Base-by-base conservation (phyloP, 164 flowering plant species). In the Nelumbo lutea region DNA sequence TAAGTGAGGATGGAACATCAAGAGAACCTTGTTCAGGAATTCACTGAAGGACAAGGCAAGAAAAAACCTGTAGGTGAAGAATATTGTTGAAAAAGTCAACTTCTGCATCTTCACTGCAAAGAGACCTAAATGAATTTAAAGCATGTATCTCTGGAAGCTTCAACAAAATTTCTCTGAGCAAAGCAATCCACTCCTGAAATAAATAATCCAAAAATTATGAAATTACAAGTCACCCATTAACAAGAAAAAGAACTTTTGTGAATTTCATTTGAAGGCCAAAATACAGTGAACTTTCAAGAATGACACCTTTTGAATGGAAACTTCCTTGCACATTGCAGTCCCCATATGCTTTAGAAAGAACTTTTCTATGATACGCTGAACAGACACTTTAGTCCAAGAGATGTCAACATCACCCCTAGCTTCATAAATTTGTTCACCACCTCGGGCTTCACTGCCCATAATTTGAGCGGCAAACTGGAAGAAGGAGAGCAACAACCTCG, bases 81-180 rank as follows among this genome's bases (percentile, higher is more conserved):
- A 96, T 85, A 70, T 90, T 90, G 71, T 83, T 86, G 77, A 96
- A 96, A 78, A 96, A 96, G 79, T 96, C 97, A 62, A 80, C 81
- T 79, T 96, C 98, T 45, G 86, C 87, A 82, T 96, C 95, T 68
- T 81, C 77, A 81, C 87, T 83, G 82, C 90, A 83, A 15, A 96
- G 70, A 71, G 77, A 79, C 70, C 70, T 77, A 40, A 83, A 74
- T n/a, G 89, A 77, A 63, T 69, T 62, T 51, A 96, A 78, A 57
- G 71, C 78, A 13, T 78, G 78, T 64, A 85, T 69, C 59, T 73
- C 74, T 43, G 95, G 87, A 63, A 96, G 88, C 73, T 79, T 84
- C 80, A 85, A 69, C 68, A 87, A 87, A 95, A 93, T 91, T 65
- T 82, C 90, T 61, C 81, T 77, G 4, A 96, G 80, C 69, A 96